These are phyloP conservation scores for Achlya hypogyna DNA, from an alignment of 352 stramenopile species.

Conservation along the genomic window DNA sequence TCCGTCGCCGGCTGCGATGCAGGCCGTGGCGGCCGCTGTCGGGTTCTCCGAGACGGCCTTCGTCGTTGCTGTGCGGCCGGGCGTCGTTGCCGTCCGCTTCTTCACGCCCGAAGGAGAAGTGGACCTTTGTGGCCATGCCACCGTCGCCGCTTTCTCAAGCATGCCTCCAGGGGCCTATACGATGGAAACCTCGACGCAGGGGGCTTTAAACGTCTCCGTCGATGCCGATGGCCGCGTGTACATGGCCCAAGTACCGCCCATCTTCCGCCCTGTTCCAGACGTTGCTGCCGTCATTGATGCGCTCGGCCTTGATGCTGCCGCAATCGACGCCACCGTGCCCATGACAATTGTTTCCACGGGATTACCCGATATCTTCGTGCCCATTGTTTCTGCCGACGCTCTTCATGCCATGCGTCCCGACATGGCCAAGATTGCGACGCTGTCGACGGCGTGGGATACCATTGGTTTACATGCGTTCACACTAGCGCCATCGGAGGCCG, in stretches of 20 bases:
- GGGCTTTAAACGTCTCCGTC: background rate
- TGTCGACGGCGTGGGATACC: background rate
- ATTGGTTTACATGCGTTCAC: slow-evolving; percentile 13
- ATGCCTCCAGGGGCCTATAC: background rate
- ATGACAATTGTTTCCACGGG: slow-evolving; percentile 2
- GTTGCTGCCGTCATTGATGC: background rate
- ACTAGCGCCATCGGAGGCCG: background rate
- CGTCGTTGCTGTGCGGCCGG: background rate
- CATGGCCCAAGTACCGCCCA: slow-evolving; percentile 2
- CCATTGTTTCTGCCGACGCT: background rate
- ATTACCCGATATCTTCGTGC: slow-evolving; percentile 9
- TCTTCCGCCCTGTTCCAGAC: background rate
- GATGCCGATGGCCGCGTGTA: background rate
- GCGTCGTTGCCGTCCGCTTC: background rate
- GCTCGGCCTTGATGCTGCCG: background rate
- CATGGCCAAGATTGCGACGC: background rate
- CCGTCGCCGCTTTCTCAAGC: slow-evolving; percentile 2
- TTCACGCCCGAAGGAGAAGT: slow-evolving; percentile 15
- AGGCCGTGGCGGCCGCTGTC: background rate
- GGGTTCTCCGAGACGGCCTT: slow-evolving; percentile 16
- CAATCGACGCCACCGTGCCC: background rate
- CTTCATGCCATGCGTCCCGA: background rate
- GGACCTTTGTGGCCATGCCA: slow-evolving; percentile 12
- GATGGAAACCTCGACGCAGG: slow-evolving; percentile 9
- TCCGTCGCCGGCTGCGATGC: background rate